phyloP scores from a whole-genome alignment of 768 basidiomycete genomes.

The Kondoa subrosea region DNA sequence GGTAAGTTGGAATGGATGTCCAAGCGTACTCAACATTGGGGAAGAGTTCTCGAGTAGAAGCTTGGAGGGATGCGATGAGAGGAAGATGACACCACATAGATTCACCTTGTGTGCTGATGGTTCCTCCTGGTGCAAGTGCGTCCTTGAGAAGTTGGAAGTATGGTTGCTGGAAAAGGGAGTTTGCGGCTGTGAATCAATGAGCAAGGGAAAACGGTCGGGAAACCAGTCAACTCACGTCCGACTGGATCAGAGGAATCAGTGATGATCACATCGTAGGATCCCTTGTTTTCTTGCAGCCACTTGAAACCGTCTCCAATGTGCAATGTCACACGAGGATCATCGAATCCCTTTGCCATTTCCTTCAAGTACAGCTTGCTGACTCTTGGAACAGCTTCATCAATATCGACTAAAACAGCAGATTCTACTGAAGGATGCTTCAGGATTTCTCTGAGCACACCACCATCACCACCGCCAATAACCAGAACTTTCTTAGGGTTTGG shows the following conservation, averaged over 20 bases:
- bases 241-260: not conserved
- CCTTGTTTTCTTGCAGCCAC: slow-evolving; percentile 73
- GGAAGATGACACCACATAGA: slow-evolving; percentile 85
- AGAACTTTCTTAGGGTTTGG: slow-evolving; percentile 90
- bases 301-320: slow-evolving; percentile 91
- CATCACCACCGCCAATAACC: slow-evolving; percentile 95
- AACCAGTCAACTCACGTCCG: not conserved
- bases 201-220: not conserved
- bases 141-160: slow-evolving; percentile 91
- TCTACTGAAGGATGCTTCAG: slow-evolving; percentile 84
- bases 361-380: slow-evolving; percentile 87
- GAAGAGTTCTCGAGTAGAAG: slow-evolving; percentile 57
- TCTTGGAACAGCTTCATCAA: slow-evolving; percentile 93
- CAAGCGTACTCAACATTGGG: slow-evolving; percentile 69
- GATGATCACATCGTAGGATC: slow-evolving; percentile 77
- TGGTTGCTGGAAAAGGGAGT: slow-evolving; percentile 82
- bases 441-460: slow-evolving; percentile 91
- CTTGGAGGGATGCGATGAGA: slow-evolving; percentile 59
- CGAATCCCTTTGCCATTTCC: slow-evolving; percentile 73
- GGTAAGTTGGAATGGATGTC: slow-evolving; percentile 95
- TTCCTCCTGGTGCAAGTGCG: slow-evolving; percentile 71
- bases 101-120: slow-evolving; percentile 90
- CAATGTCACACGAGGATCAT: slow-evolving; percentile 63
- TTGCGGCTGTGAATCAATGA: slow-evolving; percentile 42
- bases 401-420: slow-evolving; percentile 86